Conservation (phyloP, 768 basidiomycete species). For the Rhodotorula diobovata region DNA sequence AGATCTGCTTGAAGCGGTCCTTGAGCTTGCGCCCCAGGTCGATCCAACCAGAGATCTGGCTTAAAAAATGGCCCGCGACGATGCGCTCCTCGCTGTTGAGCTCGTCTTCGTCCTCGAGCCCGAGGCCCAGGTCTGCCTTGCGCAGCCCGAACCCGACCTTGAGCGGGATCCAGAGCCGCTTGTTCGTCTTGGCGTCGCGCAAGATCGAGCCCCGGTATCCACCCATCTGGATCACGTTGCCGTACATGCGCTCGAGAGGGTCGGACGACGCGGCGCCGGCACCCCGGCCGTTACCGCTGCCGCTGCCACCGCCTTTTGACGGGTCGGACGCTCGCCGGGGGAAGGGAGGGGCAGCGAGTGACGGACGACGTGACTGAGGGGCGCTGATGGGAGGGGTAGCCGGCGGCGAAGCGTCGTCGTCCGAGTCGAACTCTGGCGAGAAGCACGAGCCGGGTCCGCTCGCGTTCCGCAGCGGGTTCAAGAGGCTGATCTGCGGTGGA, state of each 20-base stretch:
- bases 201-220: conserved; percentile 38
- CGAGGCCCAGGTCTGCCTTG: conserved; percentile 33
- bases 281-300: too few species aligned
- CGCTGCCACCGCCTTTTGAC: not conserved
- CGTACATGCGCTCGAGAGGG: conserved; percentile 24
- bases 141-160: conserved; percentile 35
- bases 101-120: conserved; percentile 40
- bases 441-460: not conserved
- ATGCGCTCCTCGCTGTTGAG: conserved; percentile 26
- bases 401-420: not conserved
- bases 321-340: not conserved
- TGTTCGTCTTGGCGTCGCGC: conserved; percentile 23
- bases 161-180: conserved; percentile 37
- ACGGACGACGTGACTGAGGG: not conserved
- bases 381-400: not conserved
- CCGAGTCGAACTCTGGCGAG: conserved; percentile 14
- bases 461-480: not conserved
- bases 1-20: conserved; percentile 7
- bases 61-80: conserved; percentile 28
- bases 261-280: not conserved
- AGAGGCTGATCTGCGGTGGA: conserved; percentile 10
- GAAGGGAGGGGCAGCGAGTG: not conserved
- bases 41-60: conserved; percentile 24
- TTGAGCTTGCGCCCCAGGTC: conserved; percentile 37
- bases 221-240: conserved; percentile 38